These are phyloP conservation scores for Rhodomyrtus psidioides DNA, from an alignment of 441 rosid genomes.

Conservation along the genomic window DNA sequence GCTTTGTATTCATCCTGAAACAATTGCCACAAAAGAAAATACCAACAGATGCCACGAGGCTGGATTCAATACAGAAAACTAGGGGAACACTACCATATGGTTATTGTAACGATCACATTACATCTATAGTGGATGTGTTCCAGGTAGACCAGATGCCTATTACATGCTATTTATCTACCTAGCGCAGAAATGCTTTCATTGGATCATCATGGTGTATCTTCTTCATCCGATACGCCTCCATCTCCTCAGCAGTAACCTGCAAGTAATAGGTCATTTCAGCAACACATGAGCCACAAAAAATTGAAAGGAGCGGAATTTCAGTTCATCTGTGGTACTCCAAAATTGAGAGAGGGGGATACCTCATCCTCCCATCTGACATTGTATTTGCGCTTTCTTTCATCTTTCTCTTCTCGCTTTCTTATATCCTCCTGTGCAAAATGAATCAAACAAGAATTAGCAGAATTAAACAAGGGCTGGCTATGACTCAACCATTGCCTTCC, in stretches of 20 bases:
- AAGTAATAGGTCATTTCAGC: background rate
- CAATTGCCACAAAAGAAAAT: background rate
- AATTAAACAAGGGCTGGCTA: background rate
- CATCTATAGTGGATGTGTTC: background rate
- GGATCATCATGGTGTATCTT: conserved; percentile 73
- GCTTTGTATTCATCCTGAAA: background rate
- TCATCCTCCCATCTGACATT: conserved; percentile 77
- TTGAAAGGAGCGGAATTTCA: background rate
- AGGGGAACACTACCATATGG: background rate
- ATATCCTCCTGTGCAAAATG: conserved; percentile 50
- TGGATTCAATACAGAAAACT: background rate
- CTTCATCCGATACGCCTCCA: conserved; percentile 94
- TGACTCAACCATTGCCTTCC: background rate
- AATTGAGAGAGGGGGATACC: conserved; percentile 25
- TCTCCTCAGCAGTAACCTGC: conserved; percentile 77
- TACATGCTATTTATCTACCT: background rate
- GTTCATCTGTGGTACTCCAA: background rate
- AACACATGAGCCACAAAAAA: background rate
- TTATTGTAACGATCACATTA: background rate
- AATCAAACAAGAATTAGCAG: background rate
- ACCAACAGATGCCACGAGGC: background rate
- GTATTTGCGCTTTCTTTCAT: conserved; percentile 89
- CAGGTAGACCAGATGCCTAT: background rate
- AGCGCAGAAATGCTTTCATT: conserved; percentile 58
- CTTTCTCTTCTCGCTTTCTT: conserved; percentile 61